Evolutionary conservation across 257 asterid genomes (phyloP).

Genomic region (Solanum bulbocastanum): DNA sequence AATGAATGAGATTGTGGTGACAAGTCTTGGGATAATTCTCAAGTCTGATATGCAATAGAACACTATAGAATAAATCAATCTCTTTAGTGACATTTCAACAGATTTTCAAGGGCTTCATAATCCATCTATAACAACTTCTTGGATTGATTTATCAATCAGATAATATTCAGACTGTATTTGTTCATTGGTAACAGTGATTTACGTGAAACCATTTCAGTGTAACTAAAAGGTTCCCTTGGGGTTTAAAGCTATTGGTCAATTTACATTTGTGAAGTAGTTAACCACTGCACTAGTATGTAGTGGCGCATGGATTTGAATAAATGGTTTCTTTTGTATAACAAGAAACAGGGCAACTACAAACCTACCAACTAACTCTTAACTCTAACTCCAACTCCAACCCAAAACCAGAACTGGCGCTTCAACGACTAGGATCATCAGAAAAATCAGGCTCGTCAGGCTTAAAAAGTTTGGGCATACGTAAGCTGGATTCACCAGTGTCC

Average conservation of each 20-base stretch:
- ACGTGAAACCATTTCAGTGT: not conserved
- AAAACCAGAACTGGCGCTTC: not conserved
- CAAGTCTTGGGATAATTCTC: not conserved
- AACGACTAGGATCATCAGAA: not conserved
- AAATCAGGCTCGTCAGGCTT: conserved; percentile 74
- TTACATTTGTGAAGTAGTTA: not conserved
- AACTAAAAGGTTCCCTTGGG: not conserved
- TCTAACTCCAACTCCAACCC: not conserved
- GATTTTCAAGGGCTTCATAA: not conserved
- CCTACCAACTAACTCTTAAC: not conserved
- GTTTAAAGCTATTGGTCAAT: not conserved
- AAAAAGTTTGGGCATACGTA: conserved; percentile 55
- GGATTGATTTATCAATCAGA: not conserved
- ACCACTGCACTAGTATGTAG: not conserved
- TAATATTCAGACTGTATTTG: not conserved
- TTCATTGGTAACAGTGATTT: not conserved
- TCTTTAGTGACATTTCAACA: not conserved
- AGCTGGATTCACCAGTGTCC: conserved; percentile 24
- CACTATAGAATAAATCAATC: not conserved
- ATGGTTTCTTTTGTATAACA: not conserved
- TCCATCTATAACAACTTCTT: not conserved
- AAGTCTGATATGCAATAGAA: not conserved
- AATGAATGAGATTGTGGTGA: not conserved
- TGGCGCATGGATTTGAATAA: not conserved
- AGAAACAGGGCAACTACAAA: not conserved